Evolutionary conservation across 2,329 filamentous ascomycete species (phyloP), one percentile per base, ranked within the genome.

Genomic region (Colletotrichum phormii): DNA sequence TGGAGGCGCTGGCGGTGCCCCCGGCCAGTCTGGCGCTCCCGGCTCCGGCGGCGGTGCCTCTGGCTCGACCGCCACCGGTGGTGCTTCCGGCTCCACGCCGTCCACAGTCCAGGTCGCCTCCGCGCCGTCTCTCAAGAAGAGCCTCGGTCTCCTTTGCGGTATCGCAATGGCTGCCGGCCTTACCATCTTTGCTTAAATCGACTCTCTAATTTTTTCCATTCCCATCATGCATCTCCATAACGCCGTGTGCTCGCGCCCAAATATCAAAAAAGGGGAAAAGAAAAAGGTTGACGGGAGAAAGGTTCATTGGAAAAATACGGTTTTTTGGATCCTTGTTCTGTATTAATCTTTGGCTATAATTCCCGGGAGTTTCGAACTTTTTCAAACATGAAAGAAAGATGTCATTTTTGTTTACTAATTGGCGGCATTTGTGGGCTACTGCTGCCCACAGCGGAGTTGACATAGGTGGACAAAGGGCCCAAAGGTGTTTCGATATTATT

Each of bases 101-200:
- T 31, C 64, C 29, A 69, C 54, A 24, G 65, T 72, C 65, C 53
- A 53, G 54, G 46, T 35, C 4, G 66, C 65, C 46, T 59, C 66
- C 8, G 78, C 79, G 12, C 62, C 78, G 7, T 77, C 79, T 8
- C 35, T 80, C 64, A 78, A 76, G 76, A 76, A 76, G 54, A 77
- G 78, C 22, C 67, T 81, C 63, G 71, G 75, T 24, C 66, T 78
- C 15, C 67, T 79, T 35, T 77, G 75, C 26, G 77, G 77, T 53
- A 63, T 81, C 37, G 78, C 77, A 35, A 67, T 82, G 54, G 70
- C 78, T 11, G 78, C 75, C 18, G 79, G 65, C 31, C 60, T 72
- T 31, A 35, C 42, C 26, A 26, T 70, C 29, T 49, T 72, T 60
- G 60, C 70, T 42, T 61, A 55, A 64, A 18, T 29, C 49, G 33